These are phyloP conservation scores for Neurospora sp. DNA, from an alignment of 495 filamentous ascomycete genomes.

Conservation along the genomic window DNA sequence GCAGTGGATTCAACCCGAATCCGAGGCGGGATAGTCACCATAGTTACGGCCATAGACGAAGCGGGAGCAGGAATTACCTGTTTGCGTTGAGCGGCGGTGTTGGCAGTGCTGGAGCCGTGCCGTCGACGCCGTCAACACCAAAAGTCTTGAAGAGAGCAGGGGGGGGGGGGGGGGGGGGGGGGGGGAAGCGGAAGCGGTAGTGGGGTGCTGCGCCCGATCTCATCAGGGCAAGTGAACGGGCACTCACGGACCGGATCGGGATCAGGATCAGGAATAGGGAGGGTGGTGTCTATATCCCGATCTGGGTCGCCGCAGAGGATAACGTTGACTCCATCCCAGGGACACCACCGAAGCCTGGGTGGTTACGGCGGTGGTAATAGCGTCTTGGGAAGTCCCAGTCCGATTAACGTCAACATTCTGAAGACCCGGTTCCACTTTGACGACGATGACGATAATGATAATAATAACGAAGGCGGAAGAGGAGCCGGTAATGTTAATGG, in stretches of 20 bases:
- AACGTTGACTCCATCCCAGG: neutral
- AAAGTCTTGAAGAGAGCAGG: neutral
- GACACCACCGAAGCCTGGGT: neutral
- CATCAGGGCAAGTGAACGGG: neutral
- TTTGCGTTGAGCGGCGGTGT: neutral
- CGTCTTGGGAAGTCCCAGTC: neutral
- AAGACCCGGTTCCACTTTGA: neutral
- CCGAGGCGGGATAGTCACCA: neutral
- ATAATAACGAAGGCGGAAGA: neutral
- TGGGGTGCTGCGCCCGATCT: neutral
- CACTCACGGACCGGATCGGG: neutral
- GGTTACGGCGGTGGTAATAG: neutral
- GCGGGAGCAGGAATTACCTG: slow-evolving; percentile 3
- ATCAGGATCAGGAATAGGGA: neutral
- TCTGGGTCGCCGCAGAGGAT: neutral
- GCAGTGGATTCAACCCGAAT: neutral
- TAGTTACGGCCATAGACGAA: neutral
- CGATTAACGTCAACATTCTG: neutral
- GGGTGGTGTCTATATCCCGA: neutral
- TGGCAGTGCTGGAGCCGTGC: neutral
- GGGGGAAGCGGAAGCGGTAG: neutral
- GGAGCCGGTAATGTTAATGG: neutral
- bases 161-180: neutral
- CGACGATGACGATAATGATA: neutral
- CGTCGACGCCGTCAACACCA: neutral